Evolutionary conservation across 2,329 filamentous ascomycete genomes (phyloP), one percentile per base, ranked within the genome.

Genomic region (Pseudocercospora crystallina): DNA sequence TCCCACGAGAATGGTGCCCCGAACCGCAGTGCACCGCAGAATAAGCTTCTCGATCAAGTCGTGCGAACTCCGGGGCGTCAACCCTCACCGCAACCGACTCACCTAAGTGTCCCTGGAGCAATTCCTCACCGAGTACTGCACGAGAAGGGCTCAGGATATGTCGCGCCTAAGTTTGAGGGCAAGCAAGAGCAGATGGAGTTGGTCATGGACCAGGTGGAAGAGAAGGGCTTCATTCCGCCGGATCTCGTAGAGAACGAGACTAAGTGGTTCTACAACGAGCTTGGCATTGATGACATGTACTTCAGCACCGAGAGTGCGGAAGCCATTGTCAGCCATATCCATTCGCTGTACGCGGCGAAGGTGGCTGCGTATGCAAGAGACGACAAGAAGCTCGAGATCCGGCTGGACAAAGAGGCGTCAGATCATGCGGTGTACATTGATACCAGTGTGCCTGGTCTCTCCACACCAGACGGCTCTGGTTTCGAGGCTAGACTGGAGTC

Each of bases 401-500:
- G 91, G 57, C 77, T 99, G 36, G 92, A 97, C 69, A 96, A 96
- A 82, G 94, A 99, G 74, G 90, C 90, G 15, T 76, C 80, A 52
- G 94, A 97, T 69, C 94, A 97, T 68, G 94, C 94, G 53, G 95
- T 97, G 67, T 99, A 97, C 76, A 97, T 99, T 61, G 94, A 99
- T 70, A 99, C 94, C 48, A 96, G 91, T 71, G 87, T 86, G 67
- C 92, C 94, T 12, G 94, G 94, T 60, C 78, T 89, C 62, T 88
- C 85, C 52, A 80, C 85, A 40, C 76, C 88, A 15, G 76, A 80
- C 47, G 94, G 94, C 2, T 91, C 94, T n/a, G 82, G 86, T 53
- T 99, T 96, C 70, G 94, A 99, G 76, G 85, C 90, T 69, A 83
- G 92, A 54, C 89, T 99, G 54, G 94, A 97, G 75, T 81, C 86